Percentiles rank a stretch among this genome's conserved stretches.
These are phyloP conservation scores for Aspergillus sp. DNA, from an alignment of 2,329 filamentous ascomycete species.

Conservation along the genomic window DNA sequence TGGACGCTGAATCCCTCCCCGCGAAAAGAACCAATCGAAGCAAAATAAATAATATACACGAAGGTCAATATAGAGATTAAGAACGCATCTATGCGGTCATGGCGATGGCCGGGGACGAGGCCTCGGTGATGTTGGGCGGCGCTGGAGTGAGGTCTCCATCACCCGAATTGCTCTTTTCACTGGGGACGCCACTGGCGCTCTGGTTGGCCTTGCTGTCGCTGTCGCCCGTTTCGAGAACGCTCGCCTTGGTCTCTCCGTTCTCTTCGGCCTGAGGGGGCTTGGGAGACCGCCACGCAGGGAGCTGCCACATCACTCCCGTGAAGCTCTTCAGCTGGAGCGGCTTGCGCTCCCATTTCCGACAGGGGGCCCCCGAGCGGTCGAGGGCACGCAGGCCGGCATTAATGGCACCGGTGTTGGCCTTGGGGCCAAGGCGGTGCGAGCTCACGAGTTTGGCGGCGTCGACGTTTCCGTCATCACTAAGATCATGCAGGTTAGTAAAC, in stretches of 20 bases:
- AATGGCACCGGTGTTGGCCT: constrained; percentile 95
- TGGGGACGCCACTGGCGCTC: constrained; percentile 55
- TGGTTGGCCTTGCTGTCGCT: constrained; percentile 58
- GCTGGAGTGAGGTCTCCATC: constrained; percentile 48
- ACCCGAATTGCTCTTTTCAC: constrained; percentile 60
- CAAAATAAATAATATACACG: constrained; percentile 27
- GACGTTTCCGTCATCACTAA: constrained; percentile 51
- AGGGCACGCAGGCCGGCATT: constrained; percentile 93
- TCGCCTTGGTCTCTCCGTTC: constrained; percentile 58
- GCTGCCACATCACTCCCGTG: constrained; percentile 79
- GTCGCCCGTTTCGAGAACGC: constrained; percentile 55
- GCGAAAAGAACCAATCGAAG: neutral
- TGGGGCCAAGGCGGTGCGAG: constrained; percentile 84
- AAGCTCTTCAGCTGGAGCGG: constrained; percentile 87
- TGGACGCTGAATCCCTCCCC: neutral
- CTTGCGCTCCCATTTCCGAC: constrained; percentile 85
- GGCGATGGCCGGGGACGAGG: constrained; percentile 50
- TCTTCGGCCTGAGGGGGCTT: constrained; percentile 47
- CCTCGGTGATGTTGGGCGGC: constrained; percentile 49
- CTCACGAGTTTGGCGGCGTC: constrained; percentile 40
- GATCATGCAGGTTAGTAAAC: constrained; percentile 4
- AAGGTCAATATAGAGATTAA: constrained; percentile 9
- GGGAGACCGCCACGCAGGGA: constrained; percentile 74
- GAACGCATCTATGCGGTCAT: constrained; percentile 34
- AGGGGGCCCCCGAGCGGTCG: constrained; percentile 87